Evolutionary conservation across 2,329 filamentous ascomycete genomes (phyloP).

Genomic region (Exophiala dermatitidis): DNA sequence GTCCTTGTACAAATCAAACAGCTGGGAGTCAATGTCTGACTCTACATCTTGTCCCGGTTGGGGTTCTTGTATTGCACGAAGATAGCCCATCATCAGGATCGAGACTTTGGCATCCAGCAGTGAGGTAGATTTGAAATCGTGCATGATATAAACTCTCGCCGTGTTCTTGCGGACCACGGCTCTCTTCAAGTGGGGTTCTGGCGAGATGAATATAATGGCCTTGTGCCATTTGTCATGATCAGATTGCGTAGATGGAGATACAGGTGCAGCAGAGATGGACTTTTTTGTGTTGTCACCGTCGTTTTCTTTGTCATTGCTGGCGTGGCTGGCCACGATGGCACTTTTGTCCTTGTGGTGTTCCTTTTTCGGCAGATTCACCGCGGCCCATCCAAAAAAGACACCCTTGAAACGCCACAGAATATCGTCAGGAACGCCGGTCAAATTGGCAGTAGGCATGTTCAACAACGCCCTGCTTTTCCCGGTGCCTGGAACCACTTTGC

Average conservation of each 20-base stretch:
- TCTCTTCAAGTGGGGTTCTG: conserved; percentile 42
- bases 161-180: conserved; percentile 45
- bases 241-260: no score
- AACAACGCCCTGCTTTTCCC: conserved; percentile 37
- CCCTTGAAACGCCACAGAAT: conserved; percentile 51
- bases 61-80: conserved; percentile 40
- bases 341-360: neutral
- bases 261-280: no score
- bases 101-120: conserved; percentile 45
- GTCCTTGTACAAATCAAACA: conserved; percentile 36
- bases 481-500: conserved; percentile 43
- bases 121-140: conserved; percentile 41
- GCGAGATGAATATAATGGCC: conserved; percentile 51
- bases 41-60: conserved; percentile 31
- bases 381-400: conserved; percentile 60
- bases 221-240: conserved; percentile 48
- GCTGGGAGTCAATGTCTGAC: conserved; percentile 32
- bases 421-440: conserved; percentile 47
- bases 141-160: conserved; percentile 50
- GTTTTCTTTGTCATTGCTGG: no score
- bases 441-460: conserved; percentile 49
- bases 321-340: no score
- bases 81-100: conserved; percentile 54
- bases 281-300: no score
- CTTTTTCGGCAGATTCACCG: conserved; percentile 34